phyloP scores from a whole-genome alignment of 139 green algal species.

The Tetradesmus lagerheimii region DNA sequence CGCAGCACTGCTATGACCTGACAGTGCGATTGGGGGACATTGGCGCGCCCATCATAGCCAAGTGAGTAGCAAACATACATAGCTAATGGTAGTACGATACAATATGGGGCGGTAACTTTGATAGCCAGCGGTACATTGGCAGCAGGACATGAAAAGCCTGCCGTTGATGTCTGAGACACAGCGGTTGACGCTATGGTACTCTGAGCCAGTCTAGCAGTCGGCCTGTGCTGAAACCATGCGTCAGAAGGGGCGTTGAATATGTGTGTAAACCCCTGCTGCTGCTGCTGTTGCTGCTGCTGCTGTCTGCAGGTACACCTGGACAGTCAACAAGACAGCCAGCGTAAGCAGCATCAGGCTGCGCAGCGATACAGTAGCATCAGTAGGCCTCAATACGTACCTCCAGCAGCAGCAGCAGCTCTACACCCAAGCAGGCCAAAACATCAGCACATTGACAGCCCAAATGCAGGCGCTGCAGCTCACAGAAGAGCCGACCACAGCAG shows the following conservation, averaged over 20 bases:
- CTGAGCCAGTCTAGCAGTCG: too few species aligned
- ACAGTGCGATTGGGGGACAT: constrained; percentile 1
- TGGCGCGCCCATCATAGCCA: background rate
- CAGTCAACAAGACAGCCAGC: background rate
- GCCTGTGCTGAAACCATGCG: too few species aligned
- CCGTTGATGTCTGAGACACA: too few species aligned
- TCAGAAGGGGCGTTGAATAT: too few species aligned
- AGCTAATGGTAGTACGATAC: too few species aligned
- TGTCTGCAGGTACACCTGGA: background rate
- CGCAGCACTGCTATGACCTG: constrained; percentile 36
- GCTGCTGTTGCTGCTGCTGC: background rate
- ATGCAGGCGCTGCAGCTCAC: background rate
- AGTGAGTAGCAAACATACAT: background rate
- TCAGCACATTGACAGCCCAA: background rate
- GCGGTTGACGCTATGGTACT: too few species aligned
- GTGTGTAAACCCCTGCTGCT: too few species aligned
- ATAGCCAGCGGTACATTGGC: too few species aligned
- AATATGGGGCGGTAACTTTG: too few species aligned
- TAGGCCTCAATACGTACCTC: too few species aligned
- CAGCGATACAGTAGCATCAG: background rate
- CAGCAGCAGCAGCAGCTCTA: background rate
- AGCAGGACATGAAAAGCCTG: too few species aligned
- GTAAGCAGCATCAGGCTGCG: background rate
- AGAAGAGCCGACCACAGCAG: constrained; percentile 1
- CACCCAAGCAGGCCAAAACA: background rate